phyloP scores from a whole-genome alignment of 2,329 filamentous ascomycete species.

The Dichotomopilus funicola region DNA sequence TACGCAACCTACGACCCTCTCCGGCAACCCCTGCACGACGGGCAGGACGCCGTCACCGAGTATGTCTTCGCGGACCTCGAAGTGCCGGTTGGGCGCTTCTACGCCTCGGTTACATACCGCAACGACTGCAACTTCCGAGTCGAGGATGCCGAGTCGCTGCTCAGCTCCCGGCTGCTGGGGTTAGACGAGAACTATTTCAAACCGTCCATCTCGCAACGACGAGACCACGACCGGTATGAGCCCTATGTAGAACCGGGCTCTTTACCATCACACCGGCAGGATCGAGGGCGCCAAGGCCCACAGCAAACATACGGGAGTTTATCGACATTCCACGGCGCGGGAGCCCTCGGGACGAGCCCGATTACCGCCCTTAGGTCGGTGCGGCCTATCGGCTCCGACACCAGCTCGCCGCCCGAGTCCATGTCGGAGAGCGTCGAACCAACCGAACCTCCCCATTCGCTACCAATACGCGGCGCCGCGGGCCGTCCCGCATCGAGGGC shows the following conservation, averaged over 20 bases:
- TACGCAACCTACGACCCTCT: constrained; percentile 60
- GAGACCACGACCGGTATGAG: constrained; percentile 32
- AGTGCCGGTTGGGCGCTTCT: constrained; percentile 78
- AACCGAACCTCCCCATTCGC: constrained; percentile 42
- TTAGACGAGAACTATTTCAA: constrained; percentile 82
- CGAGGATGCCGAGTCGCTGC: constrained; percentile 80
- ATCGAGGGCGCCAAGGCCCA: constrained; percentile 47
- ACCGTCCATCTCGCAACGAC: constrained; percentile 58
- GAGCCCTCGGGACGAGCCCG: constrained; percentile 71
- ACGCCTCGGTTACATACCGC: constrained; percentile 75
- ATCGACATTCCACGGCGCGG: constrained; percentile 82
- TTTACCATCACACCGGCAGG: constrained; percentile 58
- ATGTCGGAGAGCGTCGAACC: constrained; percentile 39
- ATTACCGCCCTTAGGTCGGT: constrained; percentile 74
- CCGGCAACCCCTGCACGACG: constrained; percentile 61
- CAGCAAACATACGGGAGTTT: constrained; percentile 83
- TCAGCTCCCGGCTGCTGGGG: constrained; percentile 91
- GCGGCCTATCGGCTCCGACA: constrained; percentile 53
- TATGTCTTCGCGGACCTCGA: constrained; percentile 80
- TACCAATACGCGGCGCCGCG: constrained; percentile 41
- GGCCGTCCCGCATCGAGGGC: constrained; percentile 35
- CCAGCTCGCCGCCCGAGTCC: constrained; percentile 52
- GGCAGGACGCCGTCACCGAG: constrained; percentile 60
- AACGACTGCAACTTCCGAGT: constrained; percentile 86
- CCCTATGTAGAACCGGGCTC: constrained; percentile 58